Percentiles rank a stretch among this genome's conserved stretches.
Evolutionary conservation across 768 basidiomycete genomes (phyloP).

Genomic region (Boletus speciosus): DNA sequence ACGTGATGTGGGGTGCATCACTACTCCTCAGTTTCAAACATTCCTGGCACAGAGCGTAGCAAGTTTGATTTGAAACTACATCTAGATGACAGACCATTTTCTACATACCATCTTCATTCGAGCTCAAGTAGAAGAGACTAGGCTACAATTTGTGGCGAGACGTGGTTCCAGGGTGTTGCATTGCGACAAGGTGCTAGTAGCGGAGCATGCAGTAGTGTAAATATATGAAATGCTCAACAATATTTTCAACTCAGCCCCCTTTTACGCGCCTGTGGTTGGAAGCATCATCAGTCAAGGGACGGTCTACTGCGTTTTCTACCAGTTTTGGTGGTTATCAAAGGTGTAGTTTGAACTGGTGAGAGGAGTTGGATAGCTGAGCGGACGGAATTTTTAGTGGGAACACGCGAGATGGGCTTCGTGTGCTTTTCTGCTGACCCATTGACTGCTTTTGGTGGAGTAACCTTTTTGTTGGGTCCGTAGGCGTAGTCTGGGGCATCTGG

Average conservation of each 20-base stretch:
- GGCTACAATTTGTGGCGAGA: constrained; percentile 28
- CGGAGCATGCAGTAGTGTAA: constrained; percentile 25
- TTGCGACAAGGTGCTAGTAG: constrained; percentile 28
- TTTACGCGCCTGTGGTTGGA: constrained; percentile 15
- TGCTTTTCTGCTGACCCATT: constrained; percentile 16
- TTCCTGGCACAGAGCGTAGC: constrained; percentile 26
- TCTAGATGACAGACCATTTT: constrained; percentile 15
- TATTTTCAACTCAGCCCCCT: constrained; percentile 18
- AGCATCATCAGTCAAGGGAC: constrained; percentile 24
- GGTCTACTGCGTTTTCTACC: constrained; percentile 34
- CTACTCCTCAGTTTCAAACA: constrained; percentile 30
- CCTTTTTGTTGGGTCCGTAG: constrained; percentile 13
- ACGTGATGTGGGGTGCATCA: constrained; percentile 28
- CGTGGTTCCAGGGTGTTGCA: constrained; percentile 19
- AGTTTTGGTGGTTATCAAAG: constrained; percentile 18
- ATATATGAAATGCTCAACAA: constrained; percentile 27
- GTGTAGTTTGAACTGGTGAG: constrained; percentile 11
- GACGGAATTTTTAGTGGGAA: constrained; percentile 18
- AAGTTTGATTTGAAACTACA: constrained; percentile 16
- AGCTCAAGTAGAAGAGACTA: constrained; percentile 17
- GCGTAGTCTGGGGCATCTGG: constrained; percentile 25
- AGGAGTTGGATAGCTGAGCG: constrained; percentile 12
- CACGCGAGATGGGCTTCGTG: constrained; percentile 9
- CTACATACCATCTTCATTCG: constrained; percentile 24
- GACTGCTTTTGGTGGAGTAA: constrained; percentile 7